Conservation (phyloP, 768 basidiomycete genomes). For the Lactarius psammicola region DNA sequence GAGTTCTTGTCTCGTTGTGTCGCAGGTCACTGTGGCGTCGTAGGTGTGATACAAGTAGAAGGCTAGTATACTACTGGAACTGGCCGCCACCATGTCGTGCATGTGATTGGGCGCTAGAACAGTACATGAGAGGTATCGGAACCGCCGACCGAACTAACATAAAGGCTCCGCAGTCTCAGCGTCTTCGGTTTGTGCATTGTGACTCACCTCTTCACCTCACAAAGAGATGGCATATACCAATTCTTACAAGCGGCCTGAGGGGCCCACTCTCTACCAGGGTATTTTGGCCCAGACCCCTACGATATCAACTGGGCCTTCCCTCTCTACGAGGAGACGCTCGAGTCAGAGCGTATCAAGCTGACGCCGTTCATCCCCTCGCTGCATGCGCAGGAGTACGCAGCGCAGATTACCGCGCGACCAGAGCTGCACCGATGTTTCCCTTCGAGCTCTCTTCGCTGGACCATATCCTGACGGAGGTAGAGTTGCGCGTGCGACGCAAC, state of each 20-base stretch:
- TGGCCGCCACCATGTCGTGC: too few relatives aligned
- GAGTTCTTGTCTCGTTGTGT: too few relatives aligned
- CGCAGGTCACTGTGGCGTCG: too few relatives aligned
- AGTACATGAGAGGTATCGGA: not conserved
- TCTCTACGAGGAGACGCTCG: slow-evolving; percentile 34
- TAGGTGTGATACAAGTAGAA: too few relatives aligned
- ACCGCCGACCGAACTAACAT: not conserved
- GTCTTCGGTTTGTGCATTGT: too few relatives aligned
- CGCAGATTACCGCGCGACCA: slow-evolving; percentile 30
- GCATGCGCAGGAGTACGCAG: slow-evolving; percentile 36
- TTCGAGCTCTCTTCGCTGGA: slow-evolving; percentile 30
- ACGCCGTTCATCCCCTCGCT: slow-evolving; percentile 40
- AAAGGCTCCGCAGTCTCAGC: not conserved
- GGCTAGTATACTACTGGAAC: too few relatives aligned
- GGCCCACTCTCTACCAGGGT: slow-evolving; percentile 13
- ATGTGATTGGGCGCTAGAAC: too few relatives aligned
- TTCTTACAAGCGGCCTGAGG: not conserved
- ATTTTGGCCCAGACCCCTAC: slow-evolving; percentile 35
- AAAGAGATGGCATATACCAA: slow-evolving; percentile 21
- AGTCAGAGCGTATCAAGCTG: slow-evolving; percentile 41
- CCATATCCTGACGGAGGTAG: slow-evolving; percentile 31
- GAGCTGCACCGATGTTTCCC: slow-evolving; percentile 39
- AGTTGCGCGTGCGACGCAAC: slow-evolving; percentile 28
- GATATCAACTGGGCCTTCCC: slow-evolving; percentile 43
- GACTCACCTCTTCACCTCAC: not conserved